phyloP scores from a whole-genome alignment of 2,329 filamentous ascomycete species.

The Claviceps humidiphila region DNA sequence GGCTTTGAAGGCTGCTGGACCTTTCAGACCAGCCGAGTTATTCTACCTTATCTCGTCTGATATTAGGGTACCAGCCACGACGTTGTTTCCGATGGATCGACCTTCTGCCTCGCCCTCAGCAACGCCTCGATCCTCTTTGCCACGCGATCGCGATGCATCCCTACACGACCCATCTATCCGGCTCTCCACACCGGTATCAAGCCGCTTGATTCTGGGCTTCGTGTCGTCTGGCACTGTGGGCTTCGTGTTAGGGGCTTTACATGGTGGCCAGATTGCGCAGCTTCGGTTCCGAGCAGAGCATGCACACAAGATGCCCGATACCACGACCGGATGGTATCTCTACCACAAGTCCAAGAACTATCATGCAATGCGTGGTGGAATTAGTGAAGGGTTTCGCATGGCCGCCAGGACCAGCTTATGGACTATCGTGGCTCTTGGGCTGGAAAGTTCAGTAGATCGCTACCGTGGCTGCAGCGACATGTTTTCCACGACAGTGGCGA shows the following conservation, averaged over 20 bases:
- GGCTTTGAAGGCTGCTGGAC: too few relatives aligned
- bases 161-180: slow-evolving; percentile 25
- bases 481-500: slow-evolving; percentile 68
- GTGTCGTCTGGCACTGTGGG: slow-evolving; percentile 54
- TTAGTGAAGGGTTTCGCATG: slow-evolving; percentile 67
- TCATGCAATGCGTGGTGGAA: slow-evolving; percentile 61
- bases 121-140: slow-evolving; percentile 6
- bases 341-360: slow-evolving; percentile 99
- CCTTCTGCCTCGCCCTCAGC: neutral
- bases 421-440: slow-evolving; percentile 61
- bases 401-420: slow-evolving; percentile 58
- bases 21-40: too few relatives aligned
- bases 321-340: slow-evolving; percentile 84
- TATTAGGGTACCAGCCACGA: neutral
- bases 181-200: slow-evolving; percentile 48
- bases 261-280: slow-evolving; percentile 61
- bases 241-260: slow-evolving; percentile 53
- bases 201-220: slow-evolving; percentile 54
- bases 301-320: slow-evolving; percentile 78
- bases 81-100: neutral
- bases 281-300: slow-evolving; percentile 91
- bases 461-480: slow-evolving; percentile 60
- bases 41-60: too few relatives aligned
- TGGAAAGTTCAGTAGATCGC: slow-evolving; percentile 65
- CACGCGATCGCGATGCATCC: slow-evolving; percentile 11